These are phyloP conservation scores for Oryza brachyantha DNA, from an alignment of 176 grass and related monocot genomes.

Conservation along the genomic window DNA sequence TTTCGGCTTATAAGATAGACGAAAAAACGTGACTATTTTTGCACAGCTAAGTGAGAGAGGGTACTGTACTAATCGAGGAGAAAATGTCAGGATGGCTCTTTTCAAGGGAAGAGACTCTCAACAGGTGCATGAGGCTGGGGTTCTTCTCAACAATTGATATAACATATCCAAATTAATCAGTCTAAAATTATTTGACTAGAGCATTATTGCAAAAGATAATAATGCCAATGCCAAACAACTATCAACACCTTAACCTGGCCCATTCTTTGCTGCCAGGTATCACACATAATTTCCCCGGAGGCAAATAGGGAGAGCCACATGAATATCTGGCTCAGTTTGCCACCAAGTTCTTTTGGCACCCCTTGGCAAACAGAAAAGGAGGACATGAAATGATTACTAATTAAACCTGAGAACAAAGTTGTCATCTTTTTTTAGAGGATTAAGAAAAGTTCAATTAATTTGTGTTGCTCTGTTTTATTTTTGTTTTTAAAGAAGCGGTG, in stretches of 20 bases:
- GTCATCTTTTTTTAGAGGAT: not conserved
- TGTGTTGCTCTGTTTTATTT: not conserved
- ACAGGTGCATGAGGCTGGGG: not conserved
- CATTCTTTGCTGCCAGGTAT: not conserved
- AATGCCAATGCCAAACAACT: not conserved
- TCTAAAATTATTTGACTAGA: not conserved
- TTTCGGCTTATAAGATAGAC: no score
- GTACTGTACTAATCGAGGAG: not conserved
- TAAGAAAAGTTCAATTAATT: not conserved
- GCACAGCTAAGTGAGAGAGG: not conserved
- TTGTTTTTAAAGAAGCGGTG: no score
- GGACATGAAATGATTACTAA: not conserved
- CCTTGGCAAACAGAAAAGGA: not conserved
- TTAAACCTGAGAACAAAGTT: not conserved
- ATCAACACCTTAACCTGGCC: not conserved
- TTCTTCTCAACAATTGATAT: not conserved
- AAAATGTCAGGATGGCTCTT: slow-evolving; percentile 13
- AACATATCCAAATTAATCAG: not conserved
- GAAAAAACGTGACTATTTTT: no score
- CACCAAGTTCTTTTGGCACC: not conserved
- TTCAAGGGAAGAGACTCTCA: not conserved
- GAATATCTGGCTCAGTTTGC: not conserved
- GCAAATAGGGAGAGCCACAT: not conserved
- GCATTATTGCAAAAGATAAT: not conserved
- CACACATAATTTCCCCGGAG: not conserved